Evolutionary conservation across 1,284 basidiomycete genomes (phyloP), one percentile per base, ranked within the genome.

Genomic region (Trichosporon coremiiforme): DNA sequence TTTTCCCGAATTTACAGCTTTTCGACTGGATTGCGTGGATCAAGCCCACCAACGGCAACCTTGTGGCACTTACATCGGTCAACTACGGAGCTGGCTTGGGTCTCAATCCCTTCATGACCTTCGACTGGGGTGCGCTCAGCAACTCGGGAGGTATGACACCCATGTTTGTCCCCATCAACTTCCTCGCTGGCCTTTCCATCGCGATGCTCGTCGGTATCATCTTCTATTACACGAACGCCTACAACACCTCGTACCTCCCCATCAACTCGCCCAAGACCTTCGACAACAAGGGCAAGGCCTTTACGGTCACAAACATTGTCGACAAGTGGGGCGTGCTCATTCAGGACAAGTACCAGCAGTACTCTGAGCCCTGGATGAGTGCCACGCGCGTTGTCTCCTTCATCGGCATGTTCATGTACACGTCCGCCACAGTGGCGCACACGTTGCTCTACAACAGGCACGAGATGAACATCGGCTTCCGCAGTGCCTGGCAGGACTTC

Each of bases 181-280:
- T 73, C 29, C 15, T 73, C 12, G 17, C 35, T 0, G 71, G 69
- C 7, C 8, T 73, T 0, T 63, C 67, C 1, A 8, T 33, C 0
- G 71, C 38, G 20, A 35, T 73, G n/a, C 29, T 73, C 17, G 7
- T 82, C 29, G 62, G 63, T 33, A 68, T 63, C 15, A 69, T 70
- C 45, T 68, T 70, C 63, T 73, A 57, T 53, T 50, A 22, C 9
- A 65, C 38, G 20, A 80, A 95, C 92, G 86, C 89, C 0, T 96
- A 92, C 91, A 80, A 90, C 75, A 86, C 92, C 15, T 88, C 89
- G 6, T 91, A 94, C 84, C 90, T 97, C 83, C 94, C 94, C 8
- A 90, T 97, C 77, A 90, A 90, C 69, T 57, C 65, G n/a, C 69
- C 69, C 22, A 47, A 35, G 22, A 70, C 69, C 8, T 73, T 68